Base-by-base conservation (phyloP, 768 basidiomycete genomes). In the Coprinopsis marcescibilis region DNA sequence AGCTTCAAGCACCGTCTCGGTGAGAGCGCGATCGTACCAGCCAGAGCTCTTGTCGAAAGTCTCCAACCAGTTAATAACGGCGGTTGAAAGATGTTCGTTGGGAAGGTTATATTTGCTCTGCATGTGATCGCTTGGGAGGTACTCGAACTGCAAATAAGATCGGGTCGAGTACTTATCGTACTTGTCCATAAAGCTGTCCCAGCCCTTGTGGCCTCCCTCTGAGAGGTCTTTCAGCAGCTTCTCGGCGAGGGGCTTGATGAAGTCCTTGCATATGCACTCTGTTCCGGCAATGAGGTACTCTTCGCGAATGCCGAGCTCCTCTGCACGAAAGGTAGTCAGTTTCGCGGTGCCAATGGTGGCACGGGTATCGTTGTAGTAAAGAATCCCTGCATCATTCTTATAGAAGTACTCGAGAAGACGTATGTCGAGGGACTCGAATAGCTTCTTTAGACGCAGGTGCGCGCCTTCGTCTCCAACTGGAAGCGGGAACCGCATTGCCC, bases 401-500 rank as follows among this genome's bases (percentile, higher is more conserved):
- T 21, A 32, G 33, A 35, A 15, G 32, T 42, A 33, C 3, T 48
- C 47, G 25, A 35, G 15, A 2, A 35, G 23, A 14, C 12, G 29
- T 10, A 48, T 21, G 17, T 48, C 23, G 27, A 43, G 41, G 20
- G 24, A 23, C 2, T 48, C 47, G 39, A 48, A 48, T 6, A 48
- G 38, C 15, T 43, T 26, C 21, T 34, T 42, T 4, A 48, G 30
- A 20, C 47, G 47, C 13, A 19, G 14, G 24, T 42, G 39, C 4
- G 47, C 14, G 12, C 40, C 41, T 4, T 45, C 34, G 15, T 42
- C 48, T 2, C 37, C 17, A 5, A 23, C 25, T 7, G 45, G 52
- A 37, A 56, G 49, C 4, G 65, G 65, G 51, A 55, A 73, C 2
- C 71, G 63, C 70, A 71, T 71, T 1, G 71, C 71, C 0, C 71